Evolutionary conservation across 2,329 filamentous ascomycete species (phyloP), one percentile per base, ranked within the genome.

Genomic region (Incumbomyces delicatus): DNA sequence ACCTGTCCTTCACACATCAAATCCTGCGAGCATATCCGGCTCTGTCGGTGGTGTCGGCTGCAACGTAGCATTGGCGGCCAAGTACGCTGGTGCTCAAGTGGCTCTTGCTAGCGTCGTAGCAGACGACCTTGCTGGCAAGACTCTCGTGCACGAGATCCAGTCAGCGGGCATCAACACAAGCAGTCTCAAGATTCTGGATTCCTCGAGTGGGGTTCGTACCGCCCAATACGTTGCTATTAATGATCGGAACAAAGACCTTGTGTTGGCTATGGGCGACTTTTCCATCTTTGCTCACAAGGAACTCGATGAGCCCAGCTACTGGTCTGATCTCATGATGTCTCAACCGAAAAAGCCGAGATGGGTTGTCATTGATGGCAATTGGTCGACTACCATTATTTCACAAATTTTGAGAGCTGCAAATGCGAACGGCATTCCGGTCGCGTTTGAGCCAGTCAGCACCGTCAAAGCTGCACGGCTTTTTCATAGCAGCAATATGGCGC

Each of bases 201-300:
- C 65, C 13, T 64, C 72, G 36, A 50, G 67, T 63, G 72, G 74
- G 1, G 74, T 73, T 29, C 76, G 85, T 47, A 96, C 90, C 1
- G 87, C 89, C 1, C 88, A 95, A 63, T 96, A 96, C 62, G 78
- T 96, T 2, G 85, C 90, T 13, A 72, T 96, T 53, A 98, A 96
- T 61, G 85, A 94, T 60, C 72, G 72, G 1, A 78, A 83, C 50
- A 94, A 88, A 63, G 84, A 89, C 53, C 77, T 98, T 2, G 75
- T 89, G n/a, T 66, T 95, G 52, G 90, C 88, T 38, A 94, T 95
- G 87, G 89, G 90, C 3, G 92, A 96, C 61, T 95, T 96, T 88
- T 77, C 74, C 46, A 90, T 95, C 57, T 77, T 95, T 33, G 73
- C 79, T 55, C 63, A 65, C 6, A 64, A 69, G 2, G 62, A 64